A percentile compares a stretch with the other conserved stretches of the same genome.
Evolutionary conservation across 768 basidiomycete genomes (phyloP).

Genomic region (Leccinum barrowsii): DNA sequence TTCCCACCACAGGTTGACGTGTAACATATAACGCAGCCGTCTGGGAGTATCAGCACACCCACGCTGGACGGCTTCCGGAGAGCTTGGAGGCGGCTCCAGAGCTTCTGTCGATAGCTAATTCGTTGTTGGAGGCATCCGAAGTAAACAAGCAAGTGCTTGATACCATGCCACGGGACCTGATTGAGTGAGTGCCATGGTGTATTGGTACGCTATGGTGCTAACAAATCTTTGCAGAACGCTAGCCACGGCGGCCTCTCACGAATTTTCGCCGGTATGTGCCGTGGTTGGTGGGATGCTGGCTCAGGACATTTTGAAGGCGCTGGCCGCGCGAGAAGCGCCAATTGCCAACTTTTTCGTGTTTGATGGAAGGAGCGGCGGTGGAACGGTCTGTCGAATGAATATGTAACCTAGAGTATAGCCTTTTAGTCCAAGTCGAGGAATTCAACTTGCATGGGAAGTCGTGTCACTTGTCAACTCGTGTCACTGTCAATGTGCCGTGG

Average conservation of each 20-base stretch:
- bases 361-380: slow-evolving; percentile 77
- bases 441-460: not conserved
- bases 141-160: slow-evolving; percentile 68
- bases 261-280: slow-evolving; percentile 92
- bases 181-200: slow-evolving; percentile 46
- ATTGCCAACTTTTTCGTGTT: slow-evolving; percentile 91
- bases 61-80: slow-evolving; percentile 56
- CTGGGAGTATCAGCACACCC: slow-evolving; percentile 75
- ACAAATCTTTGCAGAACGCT: slow-evolving; percentile 51
- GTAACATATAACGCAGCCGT: slow-evolving; percentile 47
- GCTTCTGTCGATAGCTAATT: slow-evolving; percentile 62
- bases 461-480: not conserved
- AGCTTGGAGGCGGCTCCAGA: slow-evolving; percentile 46
- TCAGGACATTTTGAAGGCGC: slow-evolving; percentile 90
- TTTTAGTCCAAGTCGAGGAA: not conserved
- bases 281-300: slow-evolving; percentile 93
- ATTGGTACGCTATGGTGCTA: not conserved
- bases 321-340: slow-evolving; percentile 88
- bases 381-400: slow-evolving; percentile 57
- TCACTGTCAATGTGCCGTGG: slow-evolving; percentile 8
- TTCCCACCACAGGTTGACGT: slow-evolving; percentile 12
- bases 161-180: slow-evolving; percentile 51
- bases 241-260: slow-evolving; percentile 66
- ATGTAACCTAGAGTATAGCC: slow-evolving; percentile 29
- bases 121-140: slow-evolving; percentile 54